Base-by-base conservation (phyloP, 306 rosid genomes). In the Citrullus mucosospermus region DNA sequence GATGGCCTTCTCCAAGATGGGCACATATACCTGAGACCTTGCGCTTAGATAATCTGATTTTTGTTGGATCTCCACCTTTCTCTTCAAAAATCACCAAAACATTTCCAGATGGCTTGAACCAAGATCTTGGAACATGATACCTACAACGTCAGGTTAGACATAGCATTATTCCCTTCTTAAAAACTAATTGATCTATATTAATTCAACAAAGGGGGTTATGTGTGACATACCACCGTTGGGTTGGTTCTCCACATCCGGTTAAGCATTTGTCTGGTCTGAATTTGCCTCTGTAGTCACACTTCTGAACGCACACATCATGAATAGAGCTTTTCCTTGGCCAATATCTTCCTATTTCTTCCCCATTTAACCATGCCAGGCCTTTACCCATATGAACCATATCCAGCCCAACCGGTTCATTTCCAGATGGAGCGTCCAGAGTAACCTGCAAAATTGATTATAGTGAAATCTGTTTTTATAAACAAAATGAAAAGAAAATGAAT, bases 271-370 rank as follows among this genome's bases (percentile, higher is more conserved):
- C 85, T 14, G 98, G 97, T 69, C 74, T 79, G 84, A 92, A 90
- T 81, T 89, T 90, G 34, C 98, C 96, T 84, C 98, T 86, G 74
- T 94, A 94, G 76, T 94, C 91, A 32, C 98, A 92, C 86, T 86
- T 85, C 71, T 88, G 20, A 86, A 93, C 94, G 82, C 98, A 94
- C 55, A 83, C 74, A 75, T 85, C 86, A 46, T 82, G 85, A 67
- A 78, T 62, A 60, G 88, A 89, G 87, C 86, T 90, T 82, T 44
- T 79, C 84, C 93, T 80, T 12, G 98, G 91, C 96, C 97, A 94
- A 83, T 90, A 94, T 92, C 97, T 89, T 86, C 98, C 98, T 20
- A 94, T 90, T 89, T 92, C 97, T 88, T 94, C 97, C 66, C 97
- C 98, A 75, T 94, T 94, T 84, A 94, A 85, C 98, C 98, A 94